These are phyloP conservation scores for Colletotrichum sp. DNA, from an alignment of 2,329 filamentous ascomycete species.

Conservation along the genomic window DNA sequence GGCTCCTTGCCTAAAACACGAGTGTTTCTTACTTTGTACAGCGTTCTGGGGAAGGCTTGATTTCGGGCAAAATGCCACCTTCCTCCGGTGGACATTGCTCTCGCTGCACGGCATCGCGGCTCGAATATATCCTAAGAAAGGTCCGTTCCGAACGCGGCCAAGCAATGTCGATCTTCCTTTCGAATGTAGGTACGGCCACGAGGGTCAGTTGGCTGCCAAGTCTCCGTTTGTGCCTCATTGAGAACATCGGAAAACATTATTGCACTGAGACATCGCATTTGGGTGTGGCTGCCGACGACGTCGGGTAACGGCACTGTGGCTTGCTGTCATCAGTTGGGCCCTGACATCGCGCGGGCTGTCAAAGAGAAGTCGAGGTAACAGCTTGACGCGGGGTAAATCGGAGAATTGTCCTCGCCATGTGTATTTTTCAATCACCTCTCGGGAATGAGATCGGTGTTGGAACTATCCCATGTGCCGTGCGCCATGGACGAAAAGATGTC, in stretches of 20 bases:
- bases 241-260: not conserved
- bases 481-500: not conserved
- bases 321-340: not conserved
- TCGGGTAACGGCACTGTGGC: not conserved
- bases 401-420: not conserved
- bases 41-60: not conserved
- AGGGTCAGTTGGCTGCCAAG: not conserved
- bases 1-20: not conserved
- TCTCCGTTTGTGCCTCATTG: not conserved
- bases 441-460: not conserved
- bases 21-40: not conserved
- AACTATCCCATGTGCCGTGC: not conserved
- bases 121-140: not conserved
- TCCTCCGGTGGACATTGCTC: not conserved
- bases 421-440: not conserved
- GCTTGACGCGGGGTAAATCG: not conserved
- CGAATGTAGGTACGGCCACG: not conserved
- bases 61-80: conserved; percentile 1
- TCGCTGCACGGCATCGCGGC: not conserved
- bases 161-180: not conserved
- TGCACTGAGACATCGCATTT: not conserved
- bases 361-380: not conserved
- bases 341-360: not conserved
- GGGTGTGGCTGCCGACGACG: not conserved
- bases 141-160: conserved; percentile 9